Conservation (phyloP, 306 rosid species). For the Corylus avellana region DNA sequence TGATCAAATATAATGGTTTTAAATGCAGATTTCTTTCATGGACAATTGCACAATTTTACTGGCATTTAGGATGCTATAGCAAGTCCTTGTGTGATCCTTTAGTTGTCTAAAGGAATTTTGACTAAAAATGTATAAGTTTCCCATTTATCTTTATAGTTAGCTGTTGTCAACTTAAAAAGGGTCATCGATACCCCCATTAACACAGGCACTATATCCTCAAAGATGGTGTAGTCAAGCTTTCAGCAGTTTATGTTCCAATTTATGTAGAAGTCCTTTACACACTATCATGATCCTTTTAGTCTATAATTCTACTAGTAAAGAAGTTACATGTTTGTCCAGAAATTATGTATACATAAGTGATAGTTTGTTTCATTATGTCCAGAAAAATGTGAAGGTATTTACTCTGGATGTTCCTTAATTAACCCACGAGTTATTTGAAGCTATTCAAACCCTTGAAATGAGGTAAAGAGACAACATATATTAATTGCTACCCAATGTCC, state of each 20-base stretch:
- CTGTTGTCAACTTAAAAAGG: conserved; percentile 15
- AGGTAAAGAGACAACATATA: background rate
- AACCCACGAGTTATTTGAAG: no score
- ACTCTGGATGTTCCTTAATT: no score
- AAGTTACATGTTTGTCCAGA: no score
- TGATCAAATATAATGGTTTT: background rate
- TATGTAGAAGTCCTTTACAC: no score
- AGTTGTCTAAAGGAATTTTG: conserved; percentile 21
- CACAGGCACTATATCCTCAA: conserved; percentile 1
- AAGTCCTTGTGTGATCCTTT: conserved; percentile 23
- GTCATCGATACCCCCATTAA: conserved; percentile 14
- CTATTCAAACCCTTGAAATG: no score
- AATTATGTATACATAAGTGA: no score
- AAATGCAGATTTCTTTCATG: background rate
- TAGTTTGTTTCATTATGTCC: no score
- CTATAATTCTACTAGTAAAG: no score
- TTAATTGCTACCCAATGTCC: conserved; percentile 11
- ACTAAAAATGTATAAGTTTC: conserved; percentile 1
- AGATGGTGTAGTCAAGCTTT: conserved; percentile 12
- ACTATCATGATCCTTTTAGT: no score
- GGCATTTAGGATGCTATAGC: conserved; percentile 10
- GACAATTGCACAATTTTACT: background rate
- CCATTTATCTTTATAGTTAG: conserved; percentile 10
- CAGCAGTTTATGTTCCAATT: background rate
- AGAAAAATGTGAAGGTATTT: no score